Conservation (phyloP, 176 grass and related monocot species). For the Raddia guianensis region DNA sequence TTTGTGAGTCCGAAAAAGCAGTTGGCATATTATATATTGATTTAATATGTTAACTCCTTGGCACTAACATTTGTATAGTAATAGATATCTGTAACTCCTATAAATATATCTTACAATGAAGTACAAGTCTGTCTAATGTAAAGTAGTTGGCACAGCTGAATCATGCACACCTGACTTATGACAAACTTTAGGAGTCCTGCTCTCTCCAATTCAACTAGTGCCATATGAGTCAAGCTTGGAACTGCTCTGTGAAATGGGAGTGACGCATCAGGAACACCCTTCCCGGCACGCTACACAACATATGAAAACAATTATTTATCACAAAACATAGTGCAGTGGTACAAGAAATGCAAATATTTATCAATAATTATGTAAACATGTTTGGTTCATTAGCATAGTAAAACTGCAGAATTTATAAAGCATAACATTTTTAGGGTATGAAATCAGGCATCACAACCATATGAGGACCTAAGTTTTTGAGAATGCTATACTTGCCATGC, state of each 20-base stretch:
- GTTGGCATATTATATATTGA: neutral
- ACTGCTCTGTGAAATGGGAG: slow-evolving; percentile 87
- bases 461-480: slow-evolving; percentile 9
- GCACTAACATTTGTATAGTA: slow-evolving; percentile 10
- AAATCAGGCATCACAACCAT: slow-evolving; percentile 20
- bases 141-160: neutral
- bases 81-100: slow-evolving; percentile 19
- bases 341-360: slow-evolving; percentile 19
- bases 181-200: slow-evolving; percentile 80
- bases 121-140: neutral
- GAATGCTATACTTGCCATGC: neutral
- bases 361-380: neutral
- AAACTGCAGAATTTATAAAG: slow-evolving; percentile 21
- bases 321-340: neutral
- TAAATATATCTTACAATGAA: neutral
- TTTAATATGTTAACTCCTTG: slow-evolving; percentile 13
- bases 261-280: slow-evolving; percentile 81
- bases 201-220: slow-evolving; percentile 85
- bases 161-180: slow-evolving; percentile 83
- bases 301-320: slow-evolving; percentile 31
- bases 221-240: slow-evolving; percentile 95
- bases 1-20: neutral
- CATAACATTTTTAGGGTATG: neutral
- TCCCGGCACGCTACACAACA: slow-evolving; percentile 71
- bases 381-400: neutral